phyloP scores from a whole-genome alignment of 495 filamentous ascomycete species.

The Hamigera avellanea region DNA sequence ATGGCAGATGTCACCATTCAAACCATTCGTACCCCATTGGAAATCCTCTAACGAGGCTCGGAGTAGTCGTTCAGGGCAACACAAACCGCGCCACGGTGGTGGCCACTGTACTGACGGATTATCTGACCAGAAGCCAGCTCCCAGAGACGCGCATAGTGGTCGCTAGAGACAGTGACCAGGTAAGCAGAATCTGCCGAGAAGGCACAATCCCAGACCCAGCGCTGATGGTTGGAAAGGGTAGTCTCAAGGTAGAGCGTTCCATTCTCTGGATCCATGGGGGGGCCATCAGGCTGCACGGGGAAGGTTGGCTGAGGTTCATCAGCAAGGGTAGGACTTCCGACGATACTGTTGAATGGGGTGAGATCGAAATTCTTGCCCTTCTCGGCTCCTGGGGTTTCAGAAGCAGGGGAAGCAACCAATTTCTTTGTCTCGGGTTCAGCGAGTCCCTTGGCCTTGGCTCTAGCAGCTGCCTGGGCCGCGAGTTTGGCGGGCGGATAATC shows the following conservation, averaged over 20 bases:
- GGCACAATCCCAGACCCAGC: slow-evolving; percentile 99
- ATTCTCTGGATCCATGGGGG: slow-evolving; percentile 30
- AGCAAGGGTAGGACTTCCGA: slow-evolving; percentile 6
- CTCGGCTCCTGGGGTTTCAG: slow-evolving; percentile 2
- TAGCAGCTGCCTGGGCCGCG: slow-evolving; percentile 19
- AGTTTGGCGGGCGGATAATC: slow-evolving; percentile 35
- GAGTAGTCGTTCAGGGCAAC: slow-evolving; percentile 97
- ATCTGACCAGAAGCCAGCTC: slow-evolving; percentile 75
- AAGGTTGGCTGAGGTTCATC: slow-evolving; percentile 25
- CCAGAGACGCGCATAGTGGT: slow-evolving; percentile 97
- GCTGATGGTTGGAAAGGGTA: slow-evolving; percentile 84
- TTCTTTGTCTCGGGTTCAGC: slow-evolving; percentile 9
- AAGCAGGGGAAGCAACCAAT: slow-evolving; percentile 7
- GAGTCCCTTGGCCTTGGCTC: slow-evolving; percentile 11
- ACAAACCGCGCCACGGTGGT: slow-evolving; percentile 90
- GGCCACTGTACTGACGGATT: slow-evolving; percentile 95
- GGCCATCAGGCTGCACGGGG: slow-evolving; percentile 31
- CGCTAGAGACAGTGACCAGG: slow-evolving; percentile 92
- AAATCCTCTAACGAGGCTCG: slow-evolving; percentile 40
- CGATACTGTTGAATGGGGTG: slow-evolving; percentile 13
- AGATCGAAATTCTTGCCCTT: slow-evolving; percentile 6
- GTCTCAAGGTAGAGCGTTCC: slow-evolving; percentile 71
- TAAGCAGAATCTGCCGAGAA: slow-evolving; percentile 96
- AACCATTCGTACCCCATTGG: no score
- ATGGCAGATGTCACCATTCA: no score